These are phyloP conservation scores for Phoma sp. DNA, from an alignment of 2,329 filamentous ascomycete genomes.

Conservation along the genomic window DNA sequence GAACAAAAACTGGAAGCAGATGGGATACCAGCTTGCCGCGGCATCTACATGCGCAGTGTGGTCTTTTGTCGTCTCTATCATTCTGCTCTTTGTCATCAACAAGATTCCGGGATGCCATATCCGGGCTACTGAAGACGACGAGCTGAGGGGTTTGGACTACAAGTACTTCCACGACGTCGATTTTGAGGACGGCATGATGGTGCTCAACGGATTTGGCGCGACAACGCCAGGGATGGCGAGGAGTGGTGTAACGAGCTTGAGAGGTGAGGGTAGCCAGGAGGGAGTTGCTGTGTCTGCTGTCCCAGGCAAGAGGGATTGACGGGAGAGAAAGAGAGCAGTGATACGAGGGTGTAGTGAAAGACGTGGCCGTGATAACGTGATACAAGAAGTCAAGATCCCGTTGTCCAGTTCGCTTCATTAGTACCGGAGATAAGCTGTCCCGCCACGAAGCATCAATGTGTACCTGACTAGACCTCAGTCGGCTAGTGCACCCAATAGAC, in stretches of 20 bases:
- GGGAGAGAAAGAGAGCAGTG: background rate
- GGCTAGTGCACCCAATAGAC: background rate
- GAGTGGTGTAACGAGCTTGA: slow-evolving; percentile 13
- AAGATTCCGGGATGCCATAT: slow-evolving; percentile 64
- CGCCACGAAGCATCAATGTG: background rate
- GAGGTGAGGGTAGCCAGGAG: slow-evolving; percentile 28
- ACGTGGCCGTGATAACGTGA: background rate
- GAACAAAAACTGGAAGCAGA: slow-evolving; percentile 61
- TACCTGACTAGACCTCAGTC: slow-evolving; percentile 1
- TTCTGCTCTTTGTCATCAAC: slow-evolving; percentile 63
- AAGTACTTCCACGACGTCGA: slow-evolving; percentile 55
- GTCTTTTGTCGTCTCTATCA: slow-evolving; percentile 61
- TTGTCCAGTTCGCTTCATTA: background rate
- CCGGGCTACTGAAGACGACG: slow-evolving; percentile 61
- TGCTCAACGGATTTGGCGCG: slow-evolving; percentile 28
- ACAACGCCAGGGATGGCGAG: slow-evolving; percentile 18
- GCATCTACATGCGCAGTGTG: slow-evolving; percentile 63
- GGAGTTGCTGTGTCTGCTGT: slow-evolving; percentile 23
- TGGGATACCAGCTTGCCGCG: slow-evolving; percentile 64
- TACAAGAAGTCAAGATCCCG: too few species aligned
- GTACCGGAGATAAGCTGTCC: background rate
- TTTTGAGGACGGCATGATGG: slow-evolving; percentile 28
- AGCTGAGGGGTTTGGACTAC: slow-evolving; percentile 61
- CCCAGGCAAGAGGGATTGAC: slow-evolving; percentile 29
- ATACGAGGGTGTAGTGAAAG: background rate